These are phyloP conservation scores for Fusarium mundagurra DNA, from an alignment of 2,329 filamentous ascomycete species.

Conservation along the genomic window DNA sequence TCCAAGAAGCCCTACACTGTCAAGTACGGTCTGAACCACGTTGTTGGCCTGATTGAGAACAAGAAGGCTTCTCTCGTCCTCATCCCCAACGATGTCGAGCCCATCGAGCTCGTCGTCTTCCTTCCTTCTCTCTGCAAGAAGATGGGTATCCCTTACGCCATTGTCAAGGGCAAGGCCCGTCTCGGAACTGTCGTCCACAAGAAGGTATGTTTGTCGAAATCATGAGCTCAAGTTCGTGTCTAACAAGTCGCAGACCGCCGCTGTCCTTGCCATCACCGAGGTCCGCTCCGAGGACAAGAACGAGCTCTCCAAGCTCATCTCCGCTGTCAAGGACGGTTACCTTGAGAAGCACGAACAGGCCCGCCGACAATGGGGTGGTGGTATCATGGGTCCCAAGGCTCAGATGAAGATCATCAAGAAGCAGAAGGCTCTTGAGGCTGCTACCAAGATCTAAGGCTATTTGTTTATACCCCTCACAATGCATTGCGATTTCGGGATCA, in stretches of 20 bases:
- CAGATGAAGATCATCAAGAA: conserved; percentile 81
- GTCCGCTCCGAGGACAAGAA: conserved; percentile 98
- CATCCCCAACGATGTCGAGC: conserved; percentile 99
- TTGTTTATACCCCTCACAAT: conserved; percentile 52
- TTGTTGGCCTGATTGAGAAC: conserved; percentile 96
- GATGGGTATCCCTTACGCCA: conserved; percentile 99
- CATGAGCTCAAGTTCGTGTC: conserved; percentile 12
- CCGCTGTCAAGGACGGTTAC: conserved; percentile 98
- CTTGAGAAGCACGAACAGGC: conserved; percentile 92
- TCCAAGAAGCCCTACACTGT: conserved; percentile 99
- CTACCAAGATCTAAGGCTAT: conserved; percentile 91
- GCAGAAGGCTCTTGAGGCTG: conserved; percentile 90
- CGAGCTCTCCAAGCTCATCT: conserved; percentile 96
- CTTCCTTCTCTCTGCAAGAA: conserved; percentile 98
- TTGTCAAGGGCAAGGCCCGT: conserved; percentile 99
- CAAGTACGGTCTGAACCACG: conserved; percentile 99
- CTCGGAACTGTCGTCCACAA: conserved; percentile 99
- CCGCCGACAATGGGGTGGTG: conserved; percentile 97
- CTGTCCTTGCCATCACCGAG: conserved; percentile 94
- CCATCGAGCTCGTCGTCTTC: conserved; percentile 99
- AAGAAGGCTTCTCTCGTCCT: conserved; percentile 99
- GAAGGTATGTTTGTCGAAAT: conserved; percentile 71
- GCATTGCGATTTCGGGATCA: conserved; percentile 53
- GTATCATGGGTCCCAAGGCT: conserved; percentile 98
- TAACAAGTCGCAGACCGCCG: conserved; percentile 81